These are phyloP conservation scores for Skeletonema menzelii DNA, from an alignment of 108 stramenopile species.

Conservation along the genomic window DNA sequence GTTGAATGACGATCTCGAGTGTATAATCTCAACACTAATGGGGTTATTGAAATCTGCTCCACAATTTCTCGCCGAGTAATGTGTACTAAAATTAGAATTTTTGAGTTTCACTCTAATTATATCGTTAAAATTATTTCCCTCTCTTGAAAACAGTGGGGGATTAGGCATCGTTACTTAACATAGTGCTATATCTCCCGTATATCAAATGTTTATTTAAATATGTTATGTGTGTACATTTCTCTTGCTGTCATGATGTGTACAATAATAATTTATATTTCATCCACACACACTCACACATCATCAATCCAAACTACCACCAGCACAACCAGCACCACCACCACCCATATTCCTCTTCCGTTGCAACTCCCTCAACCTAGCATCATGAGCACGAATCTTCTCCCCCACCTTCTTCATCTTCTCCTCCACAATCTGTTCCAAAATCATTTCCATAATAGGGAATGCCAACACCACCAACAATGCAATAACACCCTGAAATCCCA, in stretches of 20 bases:
- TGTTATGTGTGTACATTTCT: neutral
- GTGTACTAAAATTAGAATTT: too few species aligned
- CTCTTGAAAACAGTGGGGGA: too few species aligned
- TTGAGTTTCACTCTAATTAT: too few species aligned
- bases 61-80: neutral
- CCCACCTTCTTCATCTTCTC: constrained; percentile 87
- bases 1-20: neutral
- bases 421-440: constrained; percentile 78
- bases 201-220: neutral
- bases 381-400: constrained; percentile 78
- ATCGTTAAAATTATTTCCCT: too few species aligned
- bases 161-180: too few species aligned
- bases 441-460: constrained; percentile 89
- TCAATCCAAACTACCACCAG: neutral
- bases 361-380: constrained; percentile 60
- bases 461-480: constrained; percentile 72
- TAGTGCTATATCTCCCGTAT: neutral
- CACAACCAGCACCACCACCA: neutral
- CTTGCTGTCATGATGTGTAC: too few species aligned
- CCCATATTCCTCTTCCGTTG: constrained; percentile 21
- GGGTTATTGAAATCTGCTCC: neutral
- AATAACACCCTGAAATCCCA: constrained; percentile 62
- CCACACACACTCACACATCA: too few species aligned
- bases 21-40: neutral
- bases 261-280: too few species aligned